phyloP scores from a whole-genome alignment of 305 asterid genomes.

The Fraxinus sp. region DNA sequence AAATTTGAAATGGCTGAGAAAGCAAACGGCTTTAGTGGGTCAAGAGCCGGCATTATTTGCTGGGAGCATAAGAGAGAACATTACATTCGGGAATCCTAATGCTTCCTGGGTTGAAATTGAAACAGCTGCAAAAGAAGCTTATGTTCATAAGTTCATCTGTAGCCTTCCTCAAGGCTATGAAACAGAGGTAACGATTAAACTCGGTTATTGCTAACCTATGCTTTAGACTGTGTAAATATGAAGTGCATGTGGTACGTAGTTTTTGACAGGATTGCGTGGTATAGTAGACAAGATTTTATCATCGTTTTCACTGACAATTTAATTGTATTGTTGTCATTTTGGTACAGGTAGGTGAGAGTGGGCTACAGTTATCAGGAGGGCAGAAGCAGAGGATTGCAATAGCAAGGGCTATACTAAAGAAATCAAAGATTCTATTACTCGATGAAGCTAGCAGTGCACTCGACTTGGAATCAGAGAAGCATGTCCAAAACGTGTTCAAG shows the following conservation, averaged over 20 bases:
- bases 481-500: slow-evolving; percentile 61
- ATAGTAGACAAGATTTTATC: not conserved
- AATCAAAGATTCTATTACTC: slow-evolving; percentile 56
- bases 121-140: slow-evolving; percentile 77
- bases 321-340: slow-evolving; percentile 2
- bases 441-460: slow-evolving; percentile 92
- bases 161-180: slow-evolving; percentile 87
- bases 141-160: slow-evolving; percentile 68
- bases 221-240: not conserved
- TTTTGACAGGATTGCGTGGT: not conserved
- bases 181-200: slow-evolving; percentile 55
- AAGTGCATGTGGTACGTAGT: not conserved
- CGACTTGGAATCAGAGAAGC: slow-evolving; percentile 77
- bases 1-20: slow-evolving; percentile 66
- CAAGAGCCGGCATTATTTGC: slow-evolving; percentile 83
- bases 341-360: slow-evolving; percentile 71
- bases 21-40: slow-evolving; percentile 68
- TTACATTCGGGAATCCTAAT: slow-evolving; percentile 59
- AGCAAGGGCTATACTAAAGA: slow-evolving; percentile 73
- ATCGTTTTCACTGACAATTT: not conserved
- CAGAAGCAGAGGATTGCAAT: slow-evolving; percentile 89
- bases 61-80: slow-evolving; percentile 74
- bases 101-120: slow-evolving; percentile 82
- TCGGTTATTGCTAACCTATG: not conserved
- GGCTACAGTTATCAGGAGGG: slow-evolving; percentile 84